These are phyloP conservation scores for Ceratocystis destructans DNA, from an alignment of 2,329 filamentous ascomycete genomes.

Conservation along the genomic window DNA sequence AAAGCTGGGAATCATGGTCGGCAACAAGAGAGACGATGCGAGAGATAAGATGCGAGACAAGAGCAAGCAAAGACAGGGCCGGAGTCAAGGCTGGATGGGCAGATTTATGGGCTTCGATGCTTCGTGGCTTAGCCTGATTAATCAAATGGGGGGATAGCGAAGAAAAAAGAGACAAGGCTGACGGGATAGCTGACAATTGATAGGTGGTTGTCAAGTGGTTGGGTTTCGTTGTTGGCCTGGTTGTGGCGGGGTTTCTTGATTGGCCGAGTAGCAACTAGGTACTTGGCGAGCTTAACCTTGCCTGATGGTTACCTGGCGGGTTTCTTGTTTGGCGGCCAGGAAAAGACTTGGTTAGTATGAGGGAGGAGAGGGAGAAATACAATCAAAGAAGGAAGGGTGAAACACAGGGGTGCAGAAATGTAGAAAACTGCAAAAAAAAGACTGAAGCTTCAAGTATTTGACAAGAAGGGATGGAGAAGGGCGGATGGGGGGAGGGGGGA, in stretches of 20 bases:
- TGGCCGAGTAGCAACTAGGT: not conserved
- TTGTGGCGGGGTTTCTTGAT: not conserved
- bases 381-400: not conserved
- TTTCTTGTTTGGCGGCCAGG: not conserved
- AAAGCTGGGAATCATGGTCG: constrained; percentile 76
- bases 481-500: not conserved
- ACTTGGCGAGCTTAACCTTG: too few species aligned
- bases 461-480: not conserved
- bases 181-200: too few species aligned
- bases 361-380: too few species aligned
- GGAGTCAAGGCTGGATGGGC: not conserved
- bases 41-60: not conserved
- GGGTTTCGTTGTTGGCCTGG: not conserved
- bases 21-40: not conserved
- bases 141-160: not conserved
- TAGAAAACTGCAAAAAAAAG: not conserved
- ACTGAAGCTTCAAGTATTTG: not conserved
- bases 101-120: not conserved
- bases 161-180: not conserved
- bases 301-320: not conserved
- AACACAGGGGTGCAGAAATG: too few species aligned
- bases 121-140: not conserved
- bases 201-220: not conserved
- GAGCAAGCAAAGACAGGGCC: too few species aligned
- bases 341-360: not conserved